Base-by-base conservation (phyloP, 768 basidiomycete species). In the Pleurotus salmoneostramineus region DNA sequence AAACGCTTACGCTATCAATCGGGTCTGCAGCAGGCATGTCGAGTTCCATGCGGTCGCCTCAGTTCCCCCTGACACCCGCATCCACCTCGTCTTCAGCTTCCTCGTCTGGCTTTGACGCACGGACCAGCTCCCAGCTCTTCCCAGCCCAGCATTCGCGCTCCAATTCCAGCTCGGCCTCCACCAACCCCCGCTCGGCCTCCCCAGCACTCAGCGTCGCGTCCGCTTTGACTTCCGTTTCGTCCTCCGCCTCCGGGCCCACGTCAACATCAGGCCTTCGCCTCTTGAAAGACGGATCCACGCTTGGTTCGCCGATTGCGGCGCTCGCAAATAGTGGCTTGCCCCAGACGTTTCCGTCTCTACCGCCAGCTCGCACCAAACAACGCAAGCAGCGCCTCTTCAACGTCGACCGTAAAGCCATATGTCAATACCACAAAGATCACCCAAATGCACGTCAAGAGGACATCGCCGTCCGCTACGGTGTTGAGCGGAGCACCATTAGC, bases 401-500 rank as follows among this genome's bases (percentile, higher is more conserved):
- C 66, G 75, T 79, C 32, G 88, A 92, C 66, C 84, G 90, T 62
- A 88, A 85, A 66, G 75, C 78, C 12, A 93, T 95, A 57, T 94
- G 93, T 64, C 56, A 77, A 10, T 88, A 83, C 68, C 83, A 85
- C 59, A 71, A 77, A 54, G 72, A 83, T 3, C 75, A 91, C 65
- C 89, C 88, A 0, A 81, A 82, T 54, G 77, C 83, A 15, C 83
- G 89, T 58, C 93, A 95, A 69, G 91, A 94, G 66, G 90, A 93
- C 66, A 92, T 95, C 63, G 93, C 88, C 4, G 74, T 75, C 8
- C 72, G 74, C 34, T 95, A 88, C 68, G 82, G 83, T 50, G 88
- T 94, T 59, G 93, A 95, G 66, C 85, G 93, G 54, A 94, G 91
- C 73, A 95, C 93, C n/a, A 88, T 95, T 70, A 91, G 89, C 72